These are phyloP conservation scores for Calvatia gigantea DNA, from an alignment of 768 basidiomycete species.

Conservation along the genomic window DNA sequence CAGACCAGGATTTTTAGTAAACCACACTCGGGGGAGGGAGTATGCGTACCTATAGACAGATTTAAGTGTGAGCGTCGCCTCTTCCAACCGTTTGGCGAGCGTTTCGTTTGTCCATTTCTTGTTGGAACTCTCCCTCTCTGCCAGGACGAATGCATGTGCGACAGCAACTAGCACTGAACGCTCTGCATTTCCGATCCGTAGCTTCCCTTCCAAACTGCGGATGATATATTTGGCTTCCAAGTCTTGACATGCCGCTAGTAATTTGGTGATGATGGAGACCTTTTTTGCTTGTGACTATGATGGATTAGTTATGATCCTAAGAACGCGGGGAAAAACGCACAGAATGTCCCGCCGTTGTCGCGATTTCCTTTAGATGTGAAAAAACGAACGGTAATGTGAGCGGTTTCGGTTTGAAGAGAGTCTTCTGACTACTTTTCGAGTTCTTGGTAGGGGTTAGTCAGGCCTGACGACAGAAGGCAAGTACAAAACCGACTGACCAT, in stretches of 20 bases:
- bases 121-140: constrained; percentile 62
- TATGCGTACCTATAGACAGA: constrained; percentile 80
- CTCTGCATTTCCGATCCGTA: constrained; percentile 96
- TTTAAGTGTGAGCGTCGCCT: constrained; percentile 76
- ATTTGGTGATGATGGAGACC: constrained; percentile 89
- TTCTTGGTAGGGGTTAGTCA: constrained; percentile 44
- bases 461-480: background rate
- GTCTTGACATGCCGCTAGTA: constrained; percentile 89
- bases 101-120: constrained; percentile 78
- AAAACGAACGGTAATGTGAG: constrained; percentile 89
- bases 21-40: background rate
- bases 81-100: constrained; percentile 67
- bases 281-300: constrained; percentile 90
- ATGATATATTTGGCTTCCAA: constrained; percentile 96
- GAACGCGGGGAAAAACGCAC: constrained; percentile 34
- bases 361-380: constrained; percentile 86
- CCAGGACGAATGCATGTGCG: constrained; percentile 85
- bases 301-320: background rate
- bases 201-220: constrained; percentile 92
- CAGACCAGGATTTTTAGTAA: constrained; percentile 5
- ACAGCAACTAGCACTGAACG: constrained; percentile 93
- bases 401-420: constrained; percentile 90
- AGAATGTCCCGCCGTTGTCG: constrained; percentile 77
- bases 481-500: constrained; percentile 51
- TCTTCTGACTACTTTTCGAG: constrained; percentile 91